Evolutionary conservation across 2,329 filamentous ascomycete genomes (phyloP).

Genomic region (Macrophomina tecta): DNA sequence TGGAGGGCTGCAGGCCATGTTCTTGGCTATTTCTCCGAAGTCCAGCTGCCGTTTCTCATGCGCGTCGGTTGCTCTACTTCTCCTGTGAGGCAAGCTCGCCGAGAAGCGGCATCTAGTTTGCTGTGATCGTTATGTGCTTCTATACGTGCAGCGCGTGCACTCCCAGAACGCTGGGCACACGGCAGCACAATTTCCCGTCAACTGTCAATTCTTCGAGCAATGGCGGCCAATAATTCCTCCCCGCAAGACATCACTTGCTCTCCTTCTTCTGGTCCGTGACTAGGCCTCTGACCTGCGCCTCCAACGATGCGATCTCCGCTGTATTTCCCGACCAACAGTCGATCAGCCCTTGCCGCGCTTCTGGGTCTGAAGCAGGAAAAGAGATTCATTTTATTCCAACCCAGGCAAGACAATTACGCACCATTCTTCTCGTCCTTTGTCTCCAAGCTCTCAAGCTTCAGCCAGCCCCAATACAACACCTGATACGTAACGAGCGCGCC

Average conservation of each 20-base stretch:
- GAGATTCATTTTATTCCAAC: too few species aligned
- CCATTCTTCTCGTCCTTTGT: constrained; percentile 64
- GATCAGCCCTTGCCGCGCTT: constrained; percentile 10
- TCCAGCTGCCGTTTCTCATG: too few species aligned
- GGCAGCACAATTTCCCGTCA: too few species aligned
- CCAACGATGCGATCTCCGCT: constrained; percentile 24
- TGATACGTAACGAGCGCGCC: constrained; percentile 81
- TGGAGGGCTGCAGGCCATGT: too few species aligned
- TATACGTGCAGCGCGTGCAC: too few species aligned
- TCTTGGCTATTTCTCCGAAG: too few species aligned
- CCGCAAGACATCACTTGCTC: not conserved
- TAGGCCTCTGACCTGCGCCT: constrained; percentile 15
- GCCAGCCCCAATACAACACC: constrained; percentile 75
- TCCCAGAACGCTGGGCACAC: too few species aligned
- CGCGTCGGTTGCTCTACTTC: too few species aligned
- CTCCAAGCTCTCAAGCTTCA: constrained; percentile 76
- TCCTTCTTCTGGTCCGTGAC: not conserved
- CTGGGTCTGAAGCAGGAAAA: not conserved
- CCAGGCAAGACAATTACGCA: constrained; percentile 38
- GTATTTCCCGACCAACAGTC: not conserved
- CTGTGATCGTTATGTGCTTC: too few species aligned
- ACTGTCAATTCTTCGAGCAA: not conserved
- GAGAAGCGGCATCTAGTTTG: too few species aligned
- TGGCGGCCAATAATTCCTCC: not conserved
- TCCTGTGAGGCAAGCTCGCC: too few species aligned